Evolutionary conservation across 2,329 filamentous ascomycete genomes (phyloP).

Genomic region (Davidsoniella neocaledoniae): DNA sequence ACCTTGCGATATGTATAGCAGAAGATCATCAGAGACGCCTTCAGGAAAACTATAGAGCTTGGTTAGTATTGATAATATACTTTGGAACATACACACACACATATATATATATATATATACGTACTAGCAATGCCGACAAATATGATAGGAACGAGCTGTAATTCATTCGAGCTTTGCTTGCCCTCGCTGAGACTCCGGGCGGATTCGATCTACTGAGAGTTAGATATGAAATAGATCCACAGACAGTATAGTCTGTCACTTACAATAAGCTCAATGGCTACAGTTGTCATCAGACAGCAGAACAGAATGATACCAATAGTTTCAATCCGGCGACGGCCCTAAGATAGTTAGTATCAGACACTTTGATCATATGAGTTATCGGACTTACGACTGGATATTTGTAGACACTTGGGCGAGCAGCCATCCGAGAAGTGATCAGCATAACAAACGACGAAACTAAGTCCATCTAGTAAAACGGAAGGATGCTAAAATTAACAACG

Average conservation of each 20-base stretch:
- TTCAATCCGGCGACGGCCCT: slow-evolving; percentile 44
- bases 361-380: not conserved
- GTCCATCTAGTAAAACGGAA: slow-evolving; percentile 30
- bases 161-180: slow-evolving; percentile 23
- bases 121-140: slow-evolving; percentile 38
- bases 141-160: slow-evolving; percentile 36
- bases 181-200: slow-evolving; percentile 32
- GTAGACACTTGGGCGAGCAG: slow-evolving; percentile 41
- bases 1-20: slow-evolving; percentile 36
- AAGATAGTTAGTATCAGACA: not conserved
- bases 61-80: slow-evolving; percentile 13
- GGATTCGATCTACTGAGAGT: slow-evolving; percentile 30
- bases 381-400: slow-evolving; percentile 40
- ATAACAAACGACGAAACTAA: slow-evolving; percentile 47
- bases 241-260: slow-evolving; percentile 15
- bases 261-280: slow-evolving; percentile 44
- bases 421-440: slow-evolving; percentile 41
- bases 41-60: slow-evolving; percentile 26
- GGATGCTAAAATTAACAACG: no score
- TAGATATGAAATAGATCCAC: slow-evolving; percentile 1
- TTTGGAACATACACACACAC: not conserved
- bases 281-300: slow-evolving; percentile 49
- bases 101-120: slow-evolving; percentile 14
- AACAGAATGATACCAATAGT: slow-evolving; percentile 50
- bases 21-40: slow-evolving; percentile 34